These are phyloP conservation scores for grape (Vitis vinifera) DNA, from an alignment of 164 flowering plant species.

Conservation along the genomic window DNA sequence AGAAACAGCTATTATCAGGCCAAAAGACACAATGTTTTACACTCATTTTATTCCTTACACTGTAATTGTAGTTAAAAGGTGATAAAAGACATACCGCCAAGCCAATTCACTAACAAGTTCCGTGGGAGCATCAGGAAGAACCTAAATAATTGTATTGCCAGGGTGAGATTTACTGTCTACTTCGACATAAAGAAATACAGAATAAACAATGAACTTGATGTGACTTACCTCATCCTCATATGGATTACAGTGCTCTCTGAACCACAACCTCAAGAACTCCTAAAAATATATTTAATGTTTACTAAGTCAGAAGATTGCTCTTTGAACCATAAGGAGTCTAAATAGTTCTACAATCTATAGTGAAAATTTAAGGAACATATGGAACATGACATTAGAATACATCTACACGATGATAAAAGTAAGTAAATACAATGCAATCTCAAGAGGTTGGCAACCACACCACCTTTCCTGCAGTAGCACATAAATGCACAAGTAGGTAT, in stretches of 20 bases:
- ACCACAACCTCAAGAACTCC: constrained; percentile 97
- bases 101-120: constrained; percentile 87
- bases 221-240: constrained; percentile 73
- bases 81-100: constrained; percentile 62
- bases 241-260: constrained; percentile 86
- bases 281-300: constrained; percentile 15
- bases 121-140: constrained; percentile 88
- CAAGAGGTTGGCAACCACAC: background rate
- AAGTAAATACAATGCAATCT: no score
- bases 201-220: background rate
- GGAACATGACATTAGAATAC: background rate
- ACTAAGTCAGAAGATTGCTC: background rate
- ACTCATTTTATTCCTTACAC: background rate
- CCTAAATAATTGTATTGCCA: constrained; percentile 36
- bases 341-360: no score
- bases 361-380: background rate
- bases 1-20: background rate
- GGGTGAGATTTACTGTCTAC: constrained; percentile 6
- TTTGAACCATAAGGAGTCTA: background rate
- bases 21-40: background rate
- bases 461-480: background rate
- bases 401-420: background rate
- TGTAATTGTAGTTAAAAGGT: background rate
- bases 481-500: background rate
- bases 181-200: background rate